Evolutionary conservation across 164 flowering plant genomes (phyloP).

Genomic region (Aristolochia fimbriata): DNA sequence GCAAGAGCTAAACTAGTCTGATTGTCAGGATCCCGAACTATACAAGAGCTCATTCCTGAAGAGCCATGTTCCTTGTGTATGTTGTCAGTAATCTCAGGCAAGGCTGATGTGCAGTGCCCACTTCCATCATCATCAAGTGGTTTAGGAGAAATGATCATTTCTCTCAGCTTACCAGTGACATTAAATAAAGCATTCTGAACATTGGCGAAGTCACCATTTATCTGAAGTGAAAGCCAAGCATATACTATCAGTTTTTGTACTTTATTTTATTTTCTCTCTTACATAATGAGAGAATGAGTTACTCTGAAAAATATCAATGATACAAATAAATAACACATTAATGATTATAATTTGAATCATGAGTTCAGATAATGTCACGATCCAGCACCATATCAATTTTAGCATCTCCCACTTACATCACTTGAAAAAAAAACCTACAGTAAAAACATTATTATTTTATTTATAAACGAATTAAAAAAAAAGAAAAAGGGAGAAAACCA

Average conservation of each 20-base stretch:
- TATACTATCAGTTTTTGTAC: constrained; percentile 1
- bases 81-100: too few species aligned
- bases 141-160: constrained; percentile 35
- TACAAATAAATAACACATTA: too few species aligned
- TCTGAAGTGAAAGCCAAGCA: constrained; percentile 37
- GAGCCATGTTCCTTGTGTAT: constrained; percentile 21
- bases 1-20: constrained; percentile 26
- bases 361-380: too few species aligned
- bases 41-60: constrained; percentile 15
- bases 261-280: background rate
- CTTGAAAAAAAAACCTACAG: too few species aligned
- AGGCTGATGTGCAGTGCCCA: constrained; percentile 25
- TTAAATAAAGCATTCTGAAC: constrained; percentile 67
- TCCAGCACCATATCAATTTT: too few species aligned
- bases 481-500: background rate
- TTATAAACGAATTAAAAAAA: background rate
- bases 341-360: too few species aligned
- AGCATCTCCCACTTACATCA: too few species aligned
- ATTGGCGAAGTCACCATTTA: constrained; percentile 55
- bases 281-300: too few species aligned
- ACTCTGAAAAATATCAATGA: too few species aligned
- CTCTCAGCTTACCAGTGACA: constrained; percentile 62
- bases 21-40: constrained; percentile 22
- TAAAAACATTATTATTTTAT: background rate
- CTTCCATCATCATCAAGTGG: constrained; percentile 18